Evolutionary conservation across 2,329 filamentous ascomycete genomes (phyloP), one percentile per base, ranked within the genome.

Genomic region (Cytospora schulzeri): DNA sequence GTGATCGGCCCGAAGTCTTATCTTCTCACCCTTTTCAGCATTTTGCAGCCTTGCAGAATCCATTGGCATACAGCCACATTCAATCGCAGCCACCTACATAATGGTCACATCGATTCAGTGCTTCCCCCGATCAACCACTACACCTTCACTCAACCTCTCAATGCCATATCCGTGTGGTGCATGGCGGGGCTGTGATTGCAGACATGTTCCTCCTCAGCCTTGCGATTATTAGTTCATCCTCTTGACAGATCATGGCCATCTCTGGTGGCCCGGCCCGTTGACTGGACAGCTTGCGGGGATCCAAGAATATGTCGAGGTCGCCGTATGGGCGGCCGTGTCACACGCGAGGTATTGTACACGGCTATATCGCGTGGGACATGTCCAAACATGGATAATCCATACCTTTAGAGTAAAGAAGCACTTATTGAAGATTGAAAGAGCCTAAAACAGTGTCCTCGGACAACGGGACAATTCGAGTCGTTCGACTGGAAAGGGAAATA

Each of bases 401-500:
- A 45, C 19, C 14, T 15, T 19, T 12, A 12, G 6, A 6, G 5
- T 7, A 45, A 11, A 11, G 6, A 45, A 9, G 41, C n/a, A n/a
- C n/a, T n/a, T n/a, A n/a, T 1, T 7, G 17, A 6, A 9, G 17
- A 19, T n/a, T 8, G 33, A 19, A 45, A n/a, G 2, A 22, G 19
- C 19, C 17, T 7, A 22, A n/a, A 35, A 12, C 14, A 35, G 17
- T 17, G 17, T 5, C 19, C n/a, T 3, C n/a, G 45, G 45, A 2
- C 14, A 2, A 14, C 33, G n/a, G 45, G 8, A 24, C 45, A 48
- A 22, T 14, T 24, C 11, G 45, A 48, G n/a, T 24, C 45, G n/a
- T 45, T 45, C 7, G 45, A 12, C 60, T 31, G 60, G 29, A 62
- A 62, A 50, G 55, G 52, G 60, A 51, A 56, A 28, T 35, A 45